These are phyloP conservation scores for Epichloe brachyelytri DNA, from an alignment of 2,329 filamentous ascomycete genomes.

Conservation along the genomic window DNA sequence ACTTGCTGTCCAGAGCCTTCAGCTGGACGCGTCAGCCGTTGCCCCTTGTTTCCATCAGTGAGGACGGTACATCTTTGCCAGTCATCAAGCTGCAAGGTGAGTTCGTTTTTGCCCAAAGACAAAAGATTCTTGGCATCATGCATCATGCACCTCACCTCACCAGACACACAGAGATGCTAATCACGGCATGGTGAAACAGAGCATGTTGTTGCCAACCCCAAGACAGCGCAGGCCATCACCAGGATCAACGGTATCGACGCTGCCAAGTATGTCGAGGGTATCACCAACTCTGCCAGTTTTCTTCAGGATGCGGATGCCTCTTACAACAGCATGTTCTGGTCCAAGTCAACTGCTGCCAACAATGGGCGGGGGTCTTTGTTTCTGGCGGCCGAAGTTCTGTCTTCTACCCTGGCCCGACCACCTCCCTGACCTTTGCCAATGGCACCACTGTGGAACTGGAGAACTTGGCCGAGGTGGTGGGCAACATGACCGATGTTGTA, in stretches of 20 bases:
- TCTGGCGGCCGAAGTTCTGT: constrained; percentile 16
- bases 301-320: constrained; percentile 16
- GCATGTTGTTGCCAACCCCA: constrained; percentile 10
- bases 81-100: constrained; percentile 12
- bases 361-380: constrained; percentile 17
- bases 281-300: constrained; percentile 9
- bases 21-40: constrained; percentile 11
- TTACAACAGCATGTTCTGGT: constrained; percentile 27
- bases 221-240: constrained; percentile 12
- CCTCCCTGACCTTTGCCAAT: constrained; percentile 24
- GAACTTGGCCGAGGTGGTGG: constrained; percentile 19
- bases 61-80: constrained; percentile 14
- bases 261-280: constrained; percentile 11
- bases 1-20: constrained; percentile 8
- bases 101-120: background rate
- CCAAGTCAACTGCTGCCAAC: constrained; percentile 9
- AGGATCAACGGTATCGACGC: constrained; percentile 16
- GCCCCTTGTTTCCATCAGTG: constrained; percentile 26
- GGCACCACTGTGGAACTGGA: constrained; percentile 18
- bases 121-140: background rate
- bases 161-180: background rate
- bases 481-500: constrained; percentile 16
- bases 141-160: background rate
- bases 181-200: constrained; percentile 1
- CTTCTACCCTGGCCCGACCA: constrained; percentile 19